Base-by-base conservation (phyloP, 2,329 filamentous ascomycete genomes). In the Dothistroma pini region DNA sequence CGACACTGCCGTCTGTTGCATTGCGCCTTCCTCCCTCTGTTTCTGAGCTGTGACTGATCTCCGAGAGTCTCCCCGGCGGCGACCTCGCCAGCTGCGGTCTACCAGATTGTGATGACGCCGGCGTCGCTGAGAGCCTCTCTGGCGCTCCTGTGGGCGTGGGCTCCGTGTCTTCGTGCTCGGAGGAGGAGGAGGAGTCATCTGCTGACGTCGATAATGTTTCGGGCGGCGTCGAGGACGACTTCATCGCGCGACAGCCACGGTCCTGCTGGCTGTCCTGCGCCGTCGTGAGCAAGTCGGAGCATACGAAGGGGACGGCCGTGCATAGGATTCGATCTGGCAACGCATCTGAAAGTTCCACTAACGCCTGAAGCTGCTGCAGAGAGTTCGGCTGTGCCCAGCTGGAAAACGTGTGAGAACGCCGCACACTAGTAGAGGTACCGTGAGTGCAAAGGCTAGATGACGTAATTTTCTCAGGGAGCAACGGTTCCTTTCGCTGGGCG, bases 141-240 rank as follows among this genome's bases (percentile, higher is more conserved):
- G 62, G 59, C 11, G 56, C 59, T 14, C 58, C 59, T 22, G 61
- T 63, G 22, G 64, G 61, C 16, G 64, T 63, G 14, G 63, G 59
- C 19, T 66, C 64, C 58, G 54, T 55, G 53, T 67, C 64, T 47
- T 68, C 63, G 61, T 63, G 60, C 19, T 66, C 63, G 58, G 59
- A 44, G 41, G 25, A 29, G 25, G 3, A 29, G 25, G 25, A 29
- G 25, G 41, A 62, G 55, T 64, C 60, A 49, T 63, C 60, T 52
- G 51, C 31, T 35, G 51, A 53, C 48, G 48, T 51, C 29, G 48
- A 51, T 29, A 48, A 31, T 50, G 52, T 62, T 41, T 64, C 61
- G 52, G 59, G 53, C 34, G 59, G 54, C 52, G 61, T 58, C 56
- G 54, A 51, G 50, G 61, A 60, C 63, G 63, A 61, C 54, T 62